These are phyloP conservation scores for Fonsecaea erecta DNA, from an alignment of 2,329 filamentous ascomycete genomes.

Conservation along the genomic window DNA sequence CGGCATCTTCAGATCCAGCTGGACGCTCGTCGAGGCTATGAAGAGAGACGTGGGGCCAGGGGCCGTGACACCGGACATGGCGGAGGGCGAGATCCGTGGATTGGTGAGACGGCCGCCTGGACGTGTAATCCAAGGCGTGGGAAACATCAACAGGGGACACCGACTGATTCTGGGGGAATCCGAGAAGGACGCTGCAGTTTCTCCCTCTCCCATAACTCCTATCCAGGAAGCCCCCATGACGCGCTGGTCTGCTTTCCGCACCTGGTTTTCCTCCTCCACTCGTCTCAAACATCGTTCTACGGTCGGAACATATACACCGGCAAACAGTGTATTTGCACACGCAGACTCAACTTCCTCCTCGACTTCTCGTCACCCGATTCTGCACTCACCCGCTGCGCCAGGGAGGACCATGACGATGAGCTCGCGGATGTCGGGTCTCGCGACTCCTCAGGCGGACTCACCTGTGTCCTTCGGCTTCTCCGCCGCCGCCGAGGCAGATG, in stretches of 20 bases:
- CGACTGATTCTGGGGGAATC: not conserved
- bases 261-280: slow-evolving; percentile 2
- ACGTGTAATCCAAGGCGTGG: slow-evolving; percentile 3
- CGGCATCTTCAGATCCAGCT: slow-evolving; percentile 40
- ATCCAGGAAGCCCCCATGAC: not conserved
- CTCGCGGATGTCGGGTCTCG: slow-evolving; percentile 13
- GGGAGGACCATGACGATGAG: slow-evolving; percentile 19
- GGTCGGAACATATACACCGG: not conserved
- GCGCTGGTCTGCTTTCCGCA: slow-evolving; percentile 11
- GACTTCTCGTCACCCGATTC: slow-evolving; percentile 21
- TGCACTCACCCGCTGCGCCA: slow-evolving; percentile 11
- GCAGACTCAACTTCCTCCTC: slow-evolving; percentile 15
- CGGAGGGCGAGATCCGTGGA: slow-evolving; percentile 22
- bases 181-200: not conserved
- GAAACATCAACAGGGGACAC: not conserved
- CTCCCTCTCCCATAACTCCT: slow-evolving; percentile 3
- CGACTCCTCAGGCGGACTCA: slow-evolving; percentile 9
- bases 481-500: not conserved
- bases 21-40: slow-evolving; percentile 30
- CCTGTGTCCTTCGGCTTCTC: slow-evolving; percentile 10
- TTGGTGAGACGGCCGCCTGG: slow-evolving; percentile 19
- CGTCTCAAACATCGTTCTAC: not conserved
- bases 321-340: slow-evolving; percentile 18
- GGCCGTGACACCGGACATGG: slow-evolving; percentile 21
- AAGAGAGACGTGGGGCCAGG: slow-evolving; percentile 27